A percentile compares a stretch with the other conserved stretches of the same genome.
Conservation (phyloP, 2,329 filamentous ascomycete genomes). For the Botrytis squamosa region DNA sequence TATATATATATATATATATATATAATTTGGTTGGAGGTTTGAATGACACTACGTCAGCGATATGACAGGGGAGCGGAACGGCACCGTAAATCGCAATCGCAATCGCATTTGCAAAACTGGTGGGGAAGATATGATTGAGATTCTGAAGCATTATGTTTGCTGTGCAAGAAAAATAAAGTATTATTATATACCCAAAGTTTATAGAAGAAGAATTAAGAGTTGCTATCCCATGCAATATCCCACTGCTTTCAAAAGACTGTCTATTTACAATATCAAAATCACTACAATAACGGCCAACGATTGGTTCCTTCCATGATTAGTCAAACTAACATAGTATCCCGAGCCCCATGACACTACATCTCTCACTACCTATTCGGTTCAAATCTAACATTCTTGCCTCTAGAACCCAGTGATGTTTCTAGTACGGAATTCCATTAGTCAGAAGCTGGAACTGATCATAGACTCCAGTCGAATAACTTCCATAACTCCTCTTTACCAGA, state of each 20-base stretch:
- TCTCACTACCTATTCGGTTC: background rate
- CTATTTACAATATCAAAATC: background rate
- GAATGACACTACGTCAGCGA: background rate
- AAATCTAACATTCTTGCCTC: background rate
- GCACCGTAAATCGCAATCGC: constrained; percentile 12
- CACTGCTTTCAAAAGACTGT: background rate
- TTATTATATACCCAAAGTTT: background rate
- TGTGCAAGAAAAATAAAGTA: background rate
- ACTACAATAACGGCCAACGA: background rate
- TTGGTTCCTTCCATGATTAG: background rate
- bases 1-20: background rate
- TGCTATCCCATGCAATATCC: background rate
- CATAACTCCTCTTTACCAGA: constrained; percentile 84
- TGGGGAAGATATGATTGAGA: background rate
- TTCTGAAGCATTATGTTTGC: background rate
- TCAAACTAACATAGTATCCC: background rate
- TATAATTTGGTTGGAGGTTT: background rate
- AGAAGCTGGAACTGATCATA: constrained; percentile 98
- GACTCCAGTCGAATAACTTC: constrained; percentile 86
- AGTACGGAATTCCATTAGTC: constrained; percentile 94
- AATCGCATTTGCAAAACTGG: background rate
- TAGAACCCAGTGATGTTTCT: constrained; percentile 17
- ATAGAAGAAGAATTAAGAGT: background rate
- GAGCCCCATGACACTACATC: background rate
- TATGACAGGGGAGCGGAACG: background rate